Evolutionary conservation across 768 basidiomycete species (phyloP), one percentile per base, ranked within the genome.

Genomic region (Suillus discolor): DNA sequence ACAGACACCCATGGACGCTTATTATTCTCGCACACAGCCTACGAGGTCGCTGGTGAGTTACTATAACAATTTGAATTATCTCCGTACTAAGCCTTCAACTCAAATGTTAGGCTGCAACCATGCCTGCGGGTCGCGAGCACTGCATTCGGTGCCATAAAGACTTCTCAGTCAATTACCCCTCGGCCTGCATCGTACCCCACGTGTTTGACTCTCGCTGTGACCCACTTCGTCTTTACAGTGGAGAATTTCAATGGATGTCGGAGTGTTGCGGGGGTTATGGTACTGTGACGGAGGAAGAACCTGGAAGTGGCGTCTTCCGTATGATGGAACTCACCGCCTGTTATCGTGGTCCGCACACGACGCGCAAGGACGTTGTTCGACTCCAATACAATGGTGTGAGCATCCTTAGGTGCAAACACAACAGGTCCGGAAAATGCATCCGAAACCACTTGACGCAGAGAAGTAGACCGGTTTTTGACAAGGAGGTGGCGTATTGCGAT

Each of bases 201-300:
- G 54, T 55, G 12, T 55, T 55, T 20, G 20, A 55, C 31, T 55
- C 54, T 12, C 54, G 54, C 31, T 55, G 54, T 34, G 31, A 55
- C 31, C 54, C 54, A 34, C 54, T 55, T 34, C 54, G 54, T 55
- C 54, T 55, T n/a, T 13, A 55, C 31, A 55, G 54, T 55, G 54
- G 54, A 55, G 54, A 55, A 55, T 55, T 55, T 31, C 54, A 55
- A n/a, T 55, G 54, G 54, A 55, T 55, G 54, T 55, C 54, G 5
- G 54, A 55, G 20, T 55, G 54, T n/a, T 55, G 54, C 11, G 54
- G 54, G 20, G 54, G 54, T 11, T 55, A 55, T n/a, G 54, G 54
- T n/a, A 55, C 54, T 34, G 54, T 55, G 31, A 55, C 54, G 31
- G 54, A 55, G 31, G 54, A 55, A 55, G 54, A 34, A 55, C 54